Evolutionary conservation across 257 asterid genomes (phyloP), one percentile per base, ranked within the genome.

Genomic region (Petrea volubilis): DNA sequence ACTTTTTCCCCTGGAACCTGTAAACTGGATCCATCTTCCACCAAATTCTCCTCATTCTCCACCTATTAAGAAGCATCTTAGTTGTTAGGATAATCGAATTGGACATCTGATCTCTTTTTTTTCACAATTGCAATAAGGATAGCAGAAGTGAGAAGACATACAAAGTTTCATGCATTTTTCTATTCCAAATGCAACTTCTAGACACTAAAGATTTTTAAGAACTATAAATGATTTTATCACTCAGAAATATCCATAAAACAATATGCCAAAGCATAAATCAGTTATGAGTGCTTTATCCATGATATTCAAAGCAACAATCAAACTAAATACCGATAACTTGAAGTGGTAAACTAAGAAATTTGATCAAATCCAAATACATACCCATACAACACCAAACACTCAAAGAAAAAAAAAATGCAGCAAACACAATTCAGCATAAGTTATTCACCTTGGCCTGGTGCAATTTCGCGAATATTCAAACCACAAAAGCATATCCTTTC

Each of bases 161-260:
- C 96, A 59, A 63, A 52, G 51, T 79, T 78, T 93, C 84, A 67
- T 38, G 81, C 92, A 89, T 73, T 90, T 90, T 67, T 75, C 77
- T 60, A 59, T 80, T 68, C 64, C 18, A 0, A 43, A 59, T 56
- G 64, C 8, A 77, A 67, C 57, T 57, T 41, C 75, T 53, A 43
- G 55, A 59, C 20, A 74, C 73, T 81, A 80, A 60, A 81, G 55
- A 59, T n/a, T 57, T 65, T 17, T 17, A 18, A 66, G 31, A 70
- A 76, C 33, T 60, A 72, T 24, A 71, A 57, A 12, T 21, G 9
- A 73, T 43, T 23, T 41, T 53, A 59, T 44, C 56, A 51, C 61
- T 71, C 44, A 38, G 14, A 76, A 29, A 15, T 28, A 64, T 43
- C 31, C 23, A 31, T 17, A 43, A 33, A 55, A 11, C 38, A 14